phyloP scores from a whole-genome alignment of 2,329 filamentous ascomycete genomes.

The Stagonosporopsis cucurbitacearum region DNA sequence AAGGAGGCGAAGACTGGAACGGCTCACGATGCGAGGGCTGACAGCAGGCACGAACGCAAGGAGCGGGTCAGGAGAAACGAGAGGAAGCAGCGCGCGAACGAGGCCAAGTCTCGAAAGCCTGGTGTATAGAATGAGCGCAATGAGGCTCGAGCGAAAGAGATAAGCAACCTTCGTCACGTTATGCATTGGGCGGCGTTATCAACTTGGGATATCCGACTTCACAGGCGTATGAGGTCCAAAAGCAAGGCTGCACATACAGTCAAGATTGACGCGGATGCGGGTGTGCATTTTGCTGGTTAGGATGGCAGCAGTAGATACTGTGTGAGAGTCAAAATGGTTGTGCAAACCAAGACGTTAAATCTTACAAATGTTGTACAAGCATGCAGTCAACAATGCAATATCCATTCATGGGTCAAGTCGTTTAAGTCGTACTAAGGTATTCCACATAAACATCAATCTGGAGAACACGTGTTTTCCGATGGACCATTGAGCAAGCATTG shows the following conservation, averaged over 20 bases:
- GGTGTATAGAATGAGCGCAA: constrained; percentile 25
- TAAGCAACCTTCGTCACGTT: constrained; percentile 24
- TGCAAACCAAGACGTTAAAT: not conserved
- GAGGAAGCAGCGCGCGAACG: constrained; percentile 57
- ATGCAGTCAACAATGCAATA: too few species aligned
- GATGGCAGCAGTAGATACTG: not conserved
- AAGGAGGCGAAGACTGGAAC: constrained; percentile 69
- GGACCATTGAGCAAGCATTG: not conserved
- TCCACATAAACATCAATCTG: not conserved
- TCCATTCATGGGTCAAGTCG: not conserved
- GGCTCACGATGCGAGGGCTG: constrained; percentile 63
- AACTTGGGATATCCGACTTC: constrained; percentile 23
- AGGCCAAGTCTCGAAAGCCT: constrained; percentile 70
- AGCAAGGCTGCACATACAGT: constrained; percentile 14
- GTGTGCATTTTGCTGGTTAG: not conserved
- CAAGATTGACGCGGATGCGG: not conserved
- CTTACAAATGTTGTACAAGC: not conserved
- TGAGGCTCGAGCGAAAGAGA: constrained; percentile 18
- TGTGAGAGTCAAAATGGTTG: not conserved
- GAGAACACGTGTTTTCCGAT: not conserved
- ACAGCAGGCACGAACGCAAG: constrained; percentile 67
- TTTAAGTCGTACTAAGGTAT: too few species aligned
- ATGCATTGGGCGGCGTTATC: constrained; percentile 42
- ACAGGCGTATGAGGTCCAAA: constrained; percentile 21
- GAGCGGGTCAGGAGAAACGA: constrained; percentile 52